These are phyloP conservation scores for Bacidia rubella DNA, from an alignment of 495 filamentous ascomycete genomes.

Conservation along the genomic window DNA sequence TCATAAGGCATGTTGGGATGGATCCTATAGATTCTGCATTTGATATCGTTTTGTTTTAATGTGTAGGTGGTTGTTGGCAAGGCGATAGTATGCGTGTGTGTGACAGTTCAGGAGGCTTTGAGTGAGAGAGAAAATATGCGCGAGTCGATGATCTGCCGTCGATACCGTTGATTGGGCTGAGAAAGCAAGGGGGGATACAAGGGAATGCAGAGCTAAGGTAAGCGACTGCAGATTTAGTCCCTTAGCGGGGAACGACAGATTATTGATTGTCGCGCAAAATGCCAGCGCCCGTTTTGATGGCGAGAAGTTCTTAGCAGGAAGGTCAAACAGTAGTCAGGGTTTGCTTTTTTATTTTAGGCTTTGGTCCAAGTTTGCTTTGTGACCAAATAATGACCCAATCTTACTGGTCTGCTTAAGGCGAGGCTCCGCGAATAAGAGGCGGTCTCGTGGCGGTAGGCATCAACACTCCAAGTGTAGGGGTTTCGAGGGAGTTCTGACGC, in stretches of 20 bases:
- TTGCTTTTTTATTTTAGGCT: background rate
- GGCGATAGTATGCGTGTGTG: conserved; percentile 7
- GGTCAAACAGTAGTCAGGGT: background rate
- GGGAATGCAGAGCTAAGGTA: conserved; percentile 16
- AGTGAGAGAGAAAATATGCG: conserved; percentile 15
- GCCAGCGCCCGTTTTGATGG: background rate
- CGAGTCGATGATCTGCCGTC: conserved; percentile 12
- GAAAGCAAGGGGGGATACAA: conserved; percentile 13
- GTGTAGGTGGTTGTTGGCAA: conserved; percentile 1
- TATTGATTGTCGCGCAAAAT: background rate
- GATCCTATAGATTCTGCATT: background rate
- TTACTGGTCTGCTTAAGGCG: conserved; percentile 13
- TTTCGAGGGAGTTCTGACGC: too few species aligned
- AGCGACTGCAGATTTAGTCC: background rate
- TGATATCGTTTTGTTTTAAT: background rate
- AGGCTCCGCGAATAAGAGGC: conserved; percentile 13
- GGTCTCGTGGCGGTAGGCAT: background rate
- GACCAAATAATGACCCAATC: background rate
- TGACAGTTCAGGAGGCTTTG: conserved; percentile 2
- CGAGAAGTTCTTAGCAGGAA: background rate
- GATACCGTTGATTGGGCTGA: conserved; percentile 11
- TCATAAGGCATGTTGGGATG: conserved; percentile 78
- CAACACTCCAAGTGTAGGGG: too few species aligned
- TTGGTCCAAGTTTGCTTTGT: conserved; percentile 5
- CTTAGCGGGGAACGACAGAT: background rate